These are phyloP conservation scores for Sicyos edulis DNA, from an alignment of 306 rosid genomes.

Conservation along the genomic window DNA sequence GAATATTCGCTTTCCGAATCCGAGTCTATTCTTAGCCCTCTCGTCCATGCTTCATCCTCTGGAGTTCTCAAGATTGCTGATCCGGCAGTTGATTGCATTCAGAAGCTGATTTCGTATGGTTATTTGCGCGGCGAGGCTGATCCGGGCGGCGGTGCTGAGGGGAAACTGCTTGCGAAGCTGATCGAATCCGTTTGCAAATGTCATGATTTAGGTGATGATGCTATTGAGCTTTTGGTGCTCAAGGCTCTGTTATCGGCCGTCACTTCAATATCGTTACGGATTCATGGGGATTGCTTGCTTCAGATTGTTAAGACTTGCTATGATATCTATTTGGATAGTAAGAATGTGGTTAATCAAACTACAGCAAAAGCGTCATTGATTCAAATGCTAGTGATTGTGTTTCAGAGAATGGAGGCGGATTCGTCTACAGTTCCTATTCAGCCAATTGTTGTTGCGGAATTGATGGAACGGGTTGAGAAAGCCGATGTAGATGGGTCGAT, in stretches of 20 bases:
- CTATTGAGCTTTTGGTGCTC: conserved; percentile 67
- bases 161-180: conserved; percentile 59
- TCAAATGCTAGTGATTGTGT: conserved; percentile 96
- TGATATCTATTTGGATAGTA: conserved; percentile 77
- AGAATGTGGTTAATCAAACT: conserved; percentile 81
- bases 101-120: conserved; percentile 82
- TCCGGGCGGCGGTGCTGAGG: conserved; percentile 53
- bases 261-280: conserved; percentile 80
- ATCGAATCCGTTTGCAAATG: conserved; percentile 92
- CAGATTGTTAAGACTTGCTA: conserved; percentile 88
- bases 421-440: conserved; percentile 91
- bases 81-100: conserved; percentile 93
- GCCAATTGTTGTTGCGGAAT: conserved; percentile 91
- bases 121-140: conserved; percentile 93
- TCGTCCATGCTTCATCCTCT: conserved; percentile 69
- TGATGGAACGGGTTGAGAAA: conserved; percentile 81
- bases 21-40: conserved; percentile 71
- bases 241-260: conserved; percentile 89
- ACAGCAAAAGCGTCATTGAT: conserved; percentile 95
- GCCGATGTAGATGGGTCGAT: conserved; percentile 61
- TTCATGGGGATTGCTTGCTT: conserved; percentile 91
- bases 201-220: conserved; percentile 77
- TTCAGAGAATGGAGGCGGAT: conserved; percentile 97
- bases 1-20: conserved; percentile 74
- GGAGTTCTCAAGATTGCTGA: conserved; percentile 86